A percentile compares a stretch with the other conserved stretches of the same genome.
Evolutionary conservation across 495 filamentous ascomycete genomes (phyloP).

Genomic region (Hyphodiscus hymeniophilus): DNA sequence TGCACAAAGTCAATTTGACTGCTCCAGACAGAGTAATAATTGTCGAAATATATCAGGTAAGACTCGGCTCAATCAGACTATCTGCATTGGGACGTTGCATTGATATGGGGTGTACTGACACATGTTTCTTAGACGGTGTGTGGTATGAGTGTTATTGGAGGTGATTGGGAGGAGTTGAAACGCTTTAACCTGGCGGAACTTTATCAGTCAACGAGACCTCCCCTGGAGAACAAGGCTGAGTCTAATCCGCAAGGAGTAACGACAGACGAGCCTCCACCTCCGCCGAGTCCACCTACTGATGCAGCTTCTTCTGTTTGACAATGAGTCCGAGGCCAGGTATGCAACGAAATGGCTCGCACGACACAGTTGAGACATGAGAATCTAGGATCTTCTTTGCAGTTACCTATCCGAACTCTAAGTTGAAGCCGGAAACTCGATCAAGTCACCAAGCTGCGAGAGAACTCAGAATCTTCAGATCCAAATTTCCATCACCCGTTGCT

Average conservation of each 20-base stretch:
- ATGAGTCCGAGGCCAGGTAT: not conserved
- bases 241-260: slow-evolving; percentile 11
- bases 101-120: slow-evolving; percentile 5
- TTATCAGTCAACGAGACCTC: slow-evolving; percentile 24
- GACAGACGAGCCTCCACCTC: slow-evolving; percentile 11
- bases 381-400: too few species aligned
- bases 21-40: slow-evolving; percentile 78
- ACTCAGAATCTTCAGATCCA: too few species aligned
- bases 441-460: too few species aligned
- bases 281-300: not conserved
- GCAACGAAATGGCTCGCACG: too few species aligned
- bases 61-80: slow-evolving; percentile 10
- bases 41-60: slow-evolving; percentile 82
- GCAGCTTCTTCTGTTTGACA: not conserved
- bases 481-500: too few species aligned
- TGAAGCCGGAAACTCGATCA: too few species aligned
- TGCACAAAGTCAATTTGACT: slow-evolving; percentile 77
- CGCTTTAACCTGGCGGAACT: slow-evolving; percentile 66
- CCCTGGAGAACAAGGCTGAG: not conserved
- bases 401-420: too few species aligned
- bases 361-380: too few species aligned
- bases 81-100: slow-evolving; percentile 8
- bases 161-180: slow-evolving; percentile 62
- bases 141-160: slow-evolving; percentile 68
- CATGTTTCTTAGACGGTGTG: slow-evolving; percentile 51